Evolutionary conservation across 352 stramenopile species (phyloP).

Genomic region (Phytophthora rubi): DNA sequence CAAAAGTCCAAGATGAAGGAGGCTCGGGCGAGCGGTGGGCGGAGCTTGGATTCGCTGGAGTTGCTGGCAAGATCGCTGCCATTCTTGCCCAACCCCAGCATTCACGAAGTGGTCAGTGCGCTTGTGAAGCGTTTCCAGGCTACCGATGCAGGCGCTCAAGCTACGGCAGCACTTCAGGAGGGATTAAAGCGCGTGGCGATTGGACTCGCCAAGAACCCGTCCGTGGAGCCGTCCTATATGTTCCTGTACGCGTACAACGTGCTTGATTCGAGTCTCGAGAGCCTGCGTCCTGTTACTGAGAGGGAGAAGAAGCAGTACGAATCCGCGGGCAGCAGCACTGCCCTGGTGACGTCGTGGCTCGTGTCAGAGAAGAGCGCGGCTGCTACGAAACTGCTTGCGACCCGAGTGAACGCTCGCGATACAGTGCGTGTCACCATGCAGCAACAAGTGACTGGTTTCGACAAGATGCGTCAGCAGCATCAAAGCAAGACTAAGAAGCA

Average conservation of each 20-base stretch:
- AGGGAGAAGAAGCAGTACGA: conserved; percentile 72
- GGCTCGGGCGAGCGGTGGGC: conserved; percentile 68
- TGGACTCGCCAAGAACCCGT: conserved; percentile 84
- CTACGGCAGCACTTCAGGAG: conserved; percentile 71
- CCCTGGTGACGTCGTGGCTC: conserved; percentile 70
- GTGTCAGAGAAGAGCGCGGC: conserved; percentile 82
- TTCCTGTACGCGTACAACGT: conserved; percentile 89
- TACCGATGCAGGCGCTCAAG: conserved; percentile 51
- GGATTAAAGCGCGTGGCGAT: conserved; percentile 82
- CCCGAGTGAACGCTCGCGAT: conserved; percentile 59
- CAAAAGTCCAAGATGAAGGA: conserved; percentile 92
- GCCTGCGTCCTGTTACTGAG: conserved; percentile 67
- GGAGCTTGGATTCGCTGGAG: conserved; percentile 81
- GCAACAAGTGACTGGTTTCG: conserved; percentile 80
- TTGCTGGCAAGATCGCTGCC: conserved; percentile 78
- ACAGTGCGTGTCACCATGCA: conserved; percentile 67
- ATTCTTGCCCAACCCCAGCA: conserved; percentile 86
- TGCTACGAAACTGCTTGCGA: conserved; percentile 63
- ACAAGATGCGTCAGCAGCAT: conserved; percentile 61
- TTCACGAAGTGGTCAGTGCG: conserved; percentile 77
- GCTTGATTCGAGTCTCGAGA: conserved; percentile 77
- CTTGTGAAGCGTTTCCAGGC: conserved; percentile 82
- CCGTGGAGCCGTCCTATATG: conserved; percentile 85
- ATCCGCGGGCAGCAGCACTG: conserved; percentile 35
- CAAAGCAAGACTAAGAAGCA: conserved; percentile 52